Conservation (phyloP, 371 early-diverging fungal species). For the Dichotomocladium elegans region DNA sequence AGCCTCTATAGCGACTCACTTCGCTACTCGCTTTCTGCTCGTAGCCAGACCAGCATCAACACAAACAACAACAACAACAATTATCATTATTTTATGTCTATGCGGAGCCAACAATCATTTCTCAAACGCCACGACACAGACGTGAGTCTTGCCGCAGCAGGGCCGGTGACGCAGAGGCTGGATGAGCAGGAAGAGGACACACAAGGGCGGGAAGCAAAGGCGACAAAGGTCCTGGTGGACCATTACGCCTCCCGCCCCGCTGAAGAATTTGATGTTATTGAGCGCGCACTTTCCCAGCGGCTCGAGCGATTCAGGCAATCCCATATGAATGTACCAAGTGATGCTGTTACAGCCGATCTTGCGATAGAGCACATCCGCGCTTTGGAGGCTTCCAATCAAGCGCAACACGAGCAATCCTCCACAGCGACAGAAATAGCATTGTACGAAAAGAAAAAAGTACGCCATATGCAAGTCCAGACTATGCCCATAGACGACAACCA, state of each 20-base stretch:
- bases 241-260: not conserved
- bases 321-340: constrained; percentile 27
- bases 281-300: constrained; percentile 27
- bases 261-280: constrained; percentile 21
- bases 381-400: constrained; percentile 17
- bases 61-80: too few relatives aligned
- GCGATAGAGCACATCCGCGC: constrained; percentile 40
- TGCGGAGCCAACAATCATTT: constrained; percentile 11
- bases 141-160: not conserved
- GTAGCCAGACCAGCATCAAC: constrained; percentile 25
- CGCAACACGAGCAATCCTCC: not conserved
- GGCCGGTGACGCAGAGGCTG: not conserved
- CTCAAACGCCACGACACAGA: constrained; percentile 10
- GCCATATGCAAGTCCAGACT: constrained; percentile 19
- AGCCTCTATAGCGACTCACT: constrained; percentile 38
- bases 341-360: constrained; percentile 28
- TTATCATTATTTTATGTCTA: not conserved
- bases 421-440: not conserved
- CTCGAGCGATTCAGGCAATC: constrained; percentile 25
- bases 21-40: constrained; percentile 25
- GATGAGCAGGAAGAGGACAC: constrained; percentile 1
- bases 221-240: constrained; percentile 4
- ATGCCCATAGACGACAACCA: constrained; percentile 4
- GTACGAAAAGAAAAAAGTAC: constrained; percentile 6
- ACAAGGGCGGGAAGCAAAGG: constrained; percentile 1